Evolutionary conservation across 495 filamentous ascomycete genomes (phyloP).

Genomic region (Choiromyces venosus): DNA sequence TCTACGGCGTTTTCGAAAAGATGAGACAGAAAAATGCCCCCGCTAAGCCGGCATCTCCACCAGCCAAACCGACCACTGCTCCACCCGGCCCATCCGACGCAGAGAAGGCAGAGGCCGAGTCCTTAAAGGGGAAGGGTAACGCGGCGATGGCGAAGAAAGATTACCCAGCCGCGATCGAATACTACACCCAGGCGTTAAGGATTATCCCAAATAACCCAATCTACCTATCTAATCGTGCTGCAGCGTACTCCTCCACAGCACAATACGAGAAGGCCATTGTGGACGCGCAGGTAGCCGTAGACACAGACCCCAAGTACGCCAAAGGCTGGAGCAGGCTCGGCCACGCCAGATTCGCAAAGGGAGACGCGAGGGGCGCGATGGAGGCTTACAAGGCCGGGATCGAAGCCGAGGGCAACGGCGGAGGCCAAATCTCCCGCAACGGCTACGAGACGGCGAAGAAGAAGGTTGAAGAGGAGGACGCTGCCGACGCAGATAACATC

Average conservation of each 20-base stretch:
- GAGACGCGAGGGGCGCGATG: constrained; percentile 83
- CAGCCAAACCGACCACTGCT: constrained; percentile 26
- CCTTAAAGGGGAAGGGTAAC: constrained; percentile 86
- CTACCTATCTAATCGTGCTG: constrained; percentile 95
- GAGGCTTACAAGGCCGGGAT: constrained; percentile 93
- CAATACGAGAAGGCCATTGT: constrained; percentile 73
- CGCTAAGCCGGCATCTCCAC: constrained; percentile 39
- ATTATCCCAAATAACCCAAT: constrained; percentile 83
- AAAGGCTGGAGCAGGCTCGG: constrained; percentile 94
- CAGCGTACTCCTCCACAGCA: constrained; percentile 73
- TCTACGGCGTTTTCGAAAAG: constrained; percentile 96
- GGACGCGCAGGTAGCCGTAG: constrained; percentile 83
- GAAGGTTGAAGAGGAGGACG: constrained; percentile 67
- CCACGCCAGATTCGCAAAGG: constrained; percentile 80
- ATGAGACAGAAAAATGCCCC: constrained; percentile 62
- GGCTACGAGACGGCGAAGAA: constrained; percentile 86
- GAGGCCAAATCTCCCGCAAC: constrained; percentile 84
- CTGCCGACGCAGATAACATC: constrained; percentile 49
- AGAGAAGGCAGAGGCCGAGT: constrained; percentile 71
- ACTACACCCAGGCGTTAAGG: constrained; percentile 77
- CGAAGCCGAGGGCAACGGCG: constrained; percentile 86
- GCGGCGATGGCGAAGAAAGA: constrained; percentile 89
- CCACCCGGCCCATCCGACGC: constrained; percentile 48
- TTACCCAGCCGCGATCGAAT: constrained; percentile 69
- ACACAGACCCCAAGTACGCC: constrained; percentile 82